Base-by-base conservation (phyloP, 2,329 filamentous ascomycete species). In the Sarocladium oryzae region DNA sequence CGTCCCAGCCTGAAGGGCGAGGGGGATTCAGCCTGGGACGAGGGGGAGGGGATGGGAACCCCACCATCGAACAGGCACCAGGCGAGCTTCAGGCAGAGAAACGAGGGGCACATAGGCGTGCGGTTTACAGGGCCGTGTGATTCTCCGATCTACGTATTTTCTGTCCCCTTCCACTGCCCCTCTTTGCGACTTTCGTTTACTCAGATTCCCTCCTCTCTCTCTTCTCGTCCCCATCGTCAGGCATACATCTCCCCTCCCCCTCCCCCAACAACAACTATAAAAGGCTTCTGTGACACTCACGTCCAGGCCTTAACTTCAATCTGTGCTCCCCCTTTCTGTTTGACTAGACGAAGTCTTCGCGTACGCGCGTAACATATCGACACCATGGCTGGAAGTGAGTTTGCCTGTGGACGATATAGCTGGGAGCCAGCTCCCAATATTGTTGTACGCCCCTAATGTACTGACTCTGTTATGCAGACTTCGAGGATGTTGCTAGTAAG, bases 401-500 rank as follows among this genome's bases (percentile, higher is more conserved):
- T 45, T n/a, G 30, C n/a, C 11, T 24, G 6, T 16, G 8, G 9
- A 3, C 24, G 35, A 24, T 40, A 21, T 40, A 20, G 6, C n/a
- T 20, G 7, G 36, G 16, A 20, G 8, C 3, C 16, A 6, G 7
- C 7, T 21, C 16, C 16, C 4, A 21, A 35, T 20, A 30, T 40
- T 9, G 6, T 40, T 20, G n/a, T 28, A 11, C 10, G 5, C 6
- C 20, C 11, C 21, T 28, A 7, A 26, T 3, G 21, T 48, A 21
- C 43, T 48, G 20, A 28, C 36, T 21, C 36, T 26, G 50, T 38
- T 40, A n/a, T 36, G 43, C 54, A 73, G 72, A 72, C 60, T 73
- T 70, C 58, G 69, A 75, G 59, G 65, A 65, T 7, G 58, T 77
- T 61, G 74, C 73, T 57, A 73, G 74, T 77, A 48, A 32, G 43